Evolutionary conservation across 352 stramenopile genomes (phyloP), one percentile per base, ranked within the genome.

Genomic region (Thraustochytrium sp.): DNA sequence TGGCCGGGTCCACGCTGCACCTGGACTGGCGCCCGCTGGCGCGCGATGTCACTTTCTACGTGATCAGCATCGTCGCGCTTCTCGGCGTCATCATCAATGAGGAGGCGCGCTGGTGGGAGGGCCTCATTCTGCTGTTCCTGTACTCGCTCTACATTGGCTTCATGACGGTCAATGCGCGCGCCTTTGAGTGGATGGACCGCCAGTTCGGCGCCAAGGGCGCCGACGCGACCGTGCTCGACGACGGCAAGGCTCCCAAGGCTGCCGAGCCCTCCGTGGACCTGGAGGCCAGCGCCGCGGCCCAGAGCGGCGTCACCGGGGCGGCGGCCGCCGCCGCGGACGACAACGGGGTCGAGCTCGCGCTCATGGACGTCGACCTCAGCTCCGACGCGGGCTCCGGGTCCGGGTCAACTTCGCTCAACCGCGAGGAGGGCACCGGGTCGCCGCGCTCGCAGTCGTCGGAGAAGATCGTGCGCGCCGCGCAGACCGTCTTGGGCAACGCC

Each of bases 181-280:
- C 91, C 9, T 91, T 92, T 85, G 87, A 82, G 40, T 76, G 29
- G 55, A 55, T 92, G n/a, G 90, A 68, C 86, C 86, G 31, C 88
- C 90, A 77, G 76, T 85, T 34, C 59, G 89, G 26, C 62, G 0
- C 44, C 29, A 29, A 82, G n/a, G 26, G 48, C 68, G 87, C 44
- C 61, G 84, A 59, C 34, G 59, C 34, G 42, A 34, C 29, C 59
- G 68, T 48, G 23, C 23, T 61, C 11, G 62, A 61, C 56, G 31
- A 3, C 26, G 51, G 40, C 36, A 64, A 64, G 11, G 31, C 18
- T 3, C 5, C 2, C 54, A 31, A 16, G 16, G 26, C 18, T 23
- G 38, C 34, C 5, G 54, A 5, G 3, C 21, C 5, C 26, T 21
- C 11, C 34, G 62, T 21, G 16, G 62, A 49, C 44, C 4, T 53